Conservation (phyloP, 1,139 yeast genomes). For the Yamadazyma diospyri region DNA sequence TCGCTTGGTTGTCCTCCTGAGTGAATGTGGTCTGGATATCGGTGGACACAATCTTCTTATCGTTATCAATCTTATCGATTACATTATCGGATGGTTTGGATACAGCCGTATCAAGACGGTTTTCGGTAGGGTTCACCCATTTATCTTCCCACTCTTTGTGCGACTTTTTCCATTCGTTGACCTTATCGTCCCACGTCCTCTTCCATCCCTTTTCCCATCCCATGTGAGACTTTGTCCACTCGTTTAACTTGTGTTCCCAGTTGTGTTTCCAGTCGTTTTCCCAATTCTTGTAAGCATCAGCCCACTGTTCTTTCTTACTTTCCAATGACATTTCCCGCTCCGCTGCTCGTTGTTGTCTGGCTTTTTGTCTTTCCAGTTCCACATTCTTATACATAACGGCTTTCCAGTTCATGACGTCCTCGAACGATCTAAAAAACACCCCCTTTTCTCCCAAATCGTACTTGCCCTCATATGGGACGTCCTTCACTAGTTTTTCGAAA, state of each 20-base stretch:
- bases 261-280: neutral
- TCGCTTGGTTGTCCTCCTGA: constrained; percentile 54
- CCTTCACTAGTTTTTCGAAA: constrained; percentile 24
- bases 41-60: constrained; percentile 46
- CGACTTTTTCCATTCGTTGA: neutral
- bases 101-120: neutral
- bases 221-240: neutral
- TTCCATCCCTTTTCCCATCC: neutral
- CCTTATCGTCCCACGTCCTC: neutral
- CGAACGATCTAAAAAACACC: constrained; percentile 54
- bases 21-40: constrained; percentile 44
- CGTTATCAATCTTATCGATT: constrained; percentile 7
- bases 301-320: neutral
- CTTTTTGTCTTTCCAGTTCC: constrained; percentile 1
- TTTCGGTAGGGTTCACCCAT: neutral
- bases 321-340: neutral
- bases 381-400: constrained; percentile 47
- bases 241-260: too few species aligned
- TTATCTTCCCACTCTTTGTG: neutral
- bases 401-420: constrained; percentile 67
- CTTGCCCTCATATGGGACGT: constrained; percentile 13
- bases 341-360: neutral
- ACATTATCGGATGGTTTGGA: neutral
- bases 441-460: constrained; percentile 42
- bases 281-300: neutral